Conservation (phyloP, 2,329 filamentous ascomycete species). For the Dothideomycetes sp. region DNA sequence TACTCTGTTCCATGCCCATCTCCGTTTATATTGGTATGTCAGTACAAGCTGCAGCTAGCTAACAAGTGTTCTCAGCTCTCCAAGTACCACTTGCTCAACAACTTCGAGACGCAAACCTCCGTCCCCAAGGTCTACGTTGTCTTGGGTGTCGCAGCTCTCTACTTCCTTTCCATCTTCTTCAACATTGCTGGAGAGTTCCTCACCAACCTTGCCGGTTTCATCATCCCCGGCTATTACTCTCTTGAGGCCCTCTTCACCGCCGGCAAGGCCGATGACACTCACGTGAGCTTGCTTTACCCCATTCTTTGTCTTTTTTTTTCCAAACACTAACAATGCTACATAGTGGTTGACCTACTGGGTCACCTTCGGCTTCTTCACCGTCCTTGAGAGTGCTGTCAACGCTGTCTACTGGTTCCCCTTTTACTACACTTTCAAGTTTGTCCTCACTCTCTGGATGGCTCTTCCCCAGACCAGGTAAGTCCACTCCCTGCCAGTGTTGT, state of each 20-base stretch:
- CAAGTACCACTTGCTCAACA: constrained; percentile 74
- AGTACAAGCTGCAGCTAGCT: no score
- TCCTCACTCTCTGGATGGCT: constrained; percentile 93
- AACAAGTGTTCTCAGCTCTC: constrained; percentile 49
- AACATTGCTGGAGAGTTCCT: constrained; percentile 83
- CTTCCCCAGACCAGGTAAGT: constrained; percentile 86
- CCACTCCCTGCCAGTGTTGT: constrained; percentile 3
- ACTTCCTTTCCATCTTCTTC: constrained; percentile 88
- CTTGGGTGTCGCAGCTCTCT: constrained; percentile 64
- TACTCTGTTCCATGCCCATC: no score
- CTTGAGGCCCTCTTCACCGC: constrained; percentile 63
- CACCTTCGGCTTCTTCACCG: constrained; percentile 70
- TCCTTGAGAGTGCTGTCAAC: constrained; percentile 71
- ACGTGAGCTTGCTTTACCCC: constrained; percentile 44
- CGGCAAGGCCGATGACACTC: constrained; percentile 66
- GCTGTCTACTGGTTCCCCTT: constrained; percentile 95
- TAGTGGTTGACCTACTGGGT: constrained; percentile 78
- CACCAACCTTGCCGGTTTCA: constrained; percentile 76
- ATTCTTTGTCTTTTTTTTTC: not conserved
- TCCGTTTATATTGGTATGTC: no score
- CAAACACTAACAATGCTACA: not conserved
- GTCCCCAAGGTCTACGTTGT: constrained; percentile 78
- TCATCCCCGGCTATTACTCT: constrained; percentile 77
- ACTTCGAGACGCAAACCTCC: constrained; percentile 73
- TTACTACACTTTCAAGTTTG: constrained; percentile 99